Evolutionary conservation across 2,329 filamentous ascomycete species (phyloP), one percentile per base, ranked within the genome.

Genomic region (Ophiobolus disseminans): DNA sequence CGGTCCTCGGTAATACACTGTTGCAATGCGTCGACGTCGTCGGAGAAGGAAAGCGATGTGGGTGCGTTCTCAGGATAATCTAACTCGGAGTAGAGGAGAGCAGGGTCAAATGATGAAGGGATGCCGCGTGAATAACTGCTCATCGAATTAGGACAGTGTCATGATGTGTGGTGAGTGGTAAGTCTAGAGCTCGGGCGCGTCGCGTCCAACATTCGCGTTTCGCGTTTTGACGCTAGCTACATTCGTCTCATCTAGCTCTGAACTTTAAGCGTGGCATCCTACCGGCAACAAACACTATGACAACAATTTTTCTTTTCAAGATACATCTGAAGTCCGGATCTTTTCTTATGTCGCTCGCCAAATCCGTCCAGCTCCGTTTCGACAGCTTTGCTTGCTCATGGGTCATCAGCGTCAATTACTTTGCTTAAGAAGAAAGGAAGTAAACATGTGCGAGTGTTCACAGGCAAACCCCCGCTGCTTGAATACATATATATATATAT

Each of bases 31-130:
- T 80, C 74, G 35, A 80, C 53, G 32, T 81, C 79, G 73, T 82
- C 77, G 8, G 76, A 76, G 55, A 74, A 58, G 20, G 71, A 72
- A 25, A 51, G 31, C 8, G 61, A 56, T 10, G 53, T 30, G 16
- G 51, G 58, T 41, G 56, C 57, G 57, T 63, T 55, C 10, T 59
- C 45, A 17, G 48, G 50, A 9, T 55, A 48, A 30, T 68, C 58
- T 48, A 55, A 43, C 65, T 82, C 77, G 43, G 79, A 81, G 55
- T 79, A 74, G 50, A 78, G 68, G 22, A 81, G 53, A 32, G 78
- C 77, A 34, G 79, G 79, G 51, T 82, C 80, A 48, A 81, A 82
- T 4, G 79, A 80, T 3, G 78, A 75, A 3, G 76, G 74, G 25
- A 76, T 64, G n/a, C 54, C 61, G 21, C 55, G 53, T 35, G 64